Base-by-base conservation (phyloP, 345 rosid genomes). In the Populus ilicifolia region DNA sequence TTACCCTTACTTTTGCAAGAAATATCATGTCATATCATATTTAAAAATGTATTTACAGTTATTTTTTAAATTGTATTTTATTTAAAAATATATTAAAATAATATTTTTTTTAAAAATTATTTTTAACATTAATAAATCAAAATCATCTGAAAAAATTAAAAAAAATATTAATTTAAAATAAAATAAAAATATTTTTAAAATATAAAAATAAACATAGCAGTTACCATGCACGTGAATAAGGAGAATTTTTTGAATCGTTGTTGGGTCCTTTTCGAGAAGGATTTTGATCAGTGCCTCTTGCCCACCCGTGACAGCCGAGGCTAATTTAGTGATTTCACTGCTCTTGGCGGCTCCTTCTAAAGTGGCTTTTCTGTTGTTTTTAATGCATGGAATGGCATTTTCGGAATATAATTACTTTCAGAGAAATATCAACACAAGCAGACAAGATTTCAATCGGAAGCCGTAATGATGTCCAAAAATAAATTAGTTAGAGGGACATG, bases 241-340 rank as follows among this genome's bases (percentile, higher is more conserved):
- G 64, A 72, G 77, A 72, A 80, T 59, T 65, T 65, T 77, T 65
- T 48, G 80, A 64, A 75, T 75, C 69, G 27, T 56, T 80, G 87
- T 75, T 83, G 71, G 80, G 82, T 78, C 82, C 75, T 75, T 80
- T 82, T 82, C 88, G 84, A 82, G 79, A 74, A 82, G 67, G 85
- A 82, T 75, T 38, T 66, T 62, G 59, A n/a, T 52, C 63, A 18
- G 65, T 59, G 80, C 78, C 41, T 1, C 0, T 30, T 30, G 8
- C 39, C 67, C 83, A 23, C 78, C 88, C 81, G 88, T 83, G 88
- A 83, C 66, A 18, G 21, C 0, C 8, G 74, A 72, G 83, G 74
- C 69, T 70, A 61, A 70, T 75, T 59, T 70, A 12, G 86, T 80
- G 25, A 63, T 61, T 80, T 72, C 25, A 2, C 36, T 11, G 29